phyloP scores from a whole-genome alignment of 495 filamentous ascomycete genomes.

The Achaetomiella virescens region DNA sequence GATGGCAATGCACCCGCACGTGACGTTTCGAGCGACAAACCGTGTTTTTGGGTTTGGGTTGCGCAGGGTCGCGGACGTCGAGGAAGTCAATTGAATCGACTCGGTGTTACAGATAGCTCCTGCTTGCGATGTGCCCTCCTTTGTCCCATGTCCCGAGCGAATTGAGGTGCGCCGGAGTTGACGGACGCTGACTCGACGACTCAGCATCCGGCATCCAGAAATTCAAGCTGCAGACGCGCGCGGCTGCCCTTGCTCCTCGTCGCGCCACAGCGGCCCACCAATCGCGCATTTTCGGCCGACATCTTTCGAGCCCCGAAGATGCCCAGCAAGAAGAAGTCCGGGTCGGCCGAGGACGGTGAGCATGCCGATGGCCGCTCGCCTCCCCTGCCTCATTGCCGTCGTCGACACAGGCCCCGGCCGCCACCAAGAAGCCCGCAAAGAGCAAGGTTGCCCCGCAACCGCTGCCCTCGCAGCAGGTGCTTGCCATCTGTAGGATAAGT shows the following conservation, averaged over 20 bases:
- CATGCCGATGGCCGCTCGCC: conserved; percentile 1
- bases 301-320: conserved; percentile 9
- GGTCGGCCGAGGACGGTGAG: neutral
- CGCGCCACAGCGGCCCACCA: conserved; percentile 4
- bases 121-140: neutral
- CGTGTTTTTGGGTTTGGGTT: neutral
- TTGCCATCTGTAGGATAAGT: conserved; percentile 18
- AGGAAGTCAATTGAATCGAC: neutral
- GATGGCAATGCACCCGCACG: neutral
- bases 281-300: conserved; percentile 1
- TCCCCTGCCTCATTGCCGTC: neutral
- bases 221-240: neutral
- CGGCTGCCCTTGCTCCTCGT: neutral
- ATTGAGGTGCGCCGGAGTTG: neutral
- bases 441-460: conserved; percentile 11
- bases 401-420: neutral
- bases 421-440: conserved; percentile 12
- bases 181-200: neutral
- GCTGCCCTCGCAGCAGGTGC: neutral
- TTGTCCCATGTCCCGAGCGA: neutral
- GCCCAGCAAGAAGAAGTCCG: conserved; percentile 16
- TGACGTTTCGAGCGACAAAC: conserved; percentile 3
- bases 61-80: neutral
- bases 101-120: neutral
- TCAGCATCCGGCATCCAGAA: conserved; percentile 3